A percentile compares a stretch with the other conserved stretches of the same genome.
Conservation (phyloP, 768 basidiomycete species). For the Lentinus tigrinus region DNA sequence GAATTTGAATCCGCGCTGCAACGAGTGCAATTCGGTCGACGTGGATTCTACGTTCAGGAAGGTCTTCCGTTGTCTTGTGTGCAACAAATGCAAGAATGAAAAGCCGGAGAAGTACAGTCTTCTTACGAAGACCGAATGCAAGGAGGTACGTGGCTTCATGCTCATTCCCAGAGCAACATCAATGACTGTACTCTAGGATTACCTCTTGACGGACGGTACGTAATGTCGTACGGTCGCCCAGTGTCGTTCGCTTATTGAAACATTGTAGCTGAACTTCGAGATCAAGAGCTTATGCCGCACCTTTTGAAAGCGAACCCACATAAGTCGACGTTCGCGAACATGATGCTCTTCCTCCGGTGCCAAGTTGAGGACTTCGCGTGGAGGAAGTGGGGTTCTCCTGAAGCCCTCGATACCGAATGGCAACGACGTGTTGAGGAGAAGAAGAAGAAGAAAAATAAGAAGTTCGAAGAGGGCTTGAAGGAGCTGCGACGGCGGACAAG, state of each 20-base stretch:
- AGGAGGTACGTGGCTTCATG: constrained; percentile 60
- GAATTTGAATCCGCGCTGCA: constrained; percentile 76
- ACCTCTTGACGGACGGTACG: constrained; percentile 89
- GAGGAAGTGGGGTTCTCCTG: constrained; percentile 96
- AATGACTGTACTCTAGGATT: constrained; percentile 57
- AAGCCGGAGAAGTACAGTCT: constrained; percentile 92
- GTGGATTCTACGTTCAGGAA: constrained; percentile 82
- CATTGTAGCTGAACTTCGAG: constrained; percentile 84
- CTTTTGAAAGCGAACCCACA: constrained; percentile 93
- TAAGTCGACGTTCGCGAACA: constrained; percentile 93
- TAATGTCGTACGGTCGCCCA: not conserved
- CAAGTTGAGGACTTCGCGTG: constrained; percentile 97
- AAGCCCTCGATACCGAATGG: constrained; percentile 87
- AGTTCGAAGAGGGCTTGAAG: constrained; percentile 87
- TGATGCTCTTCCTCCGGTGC: constrained; percentile 95
- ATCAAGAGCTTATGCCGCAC: constrained; percentile 90
- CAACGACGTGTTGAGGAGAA: constrained; percentile 76
- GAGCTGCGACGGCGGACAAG: constrained; percentile 84
- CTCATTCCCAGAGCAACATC: not conserved
- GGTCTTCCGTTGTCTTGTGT: constrained; percentile 83
- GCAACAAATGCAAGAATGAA: constrained; percentile 87
- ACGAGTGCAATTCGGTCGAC: constrained; percentile 83
- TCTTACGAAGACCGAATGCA: constrained; percentile 97
- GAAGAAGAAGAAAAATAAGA: constrained; percentile 87
- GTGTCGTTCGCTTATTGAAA: not conserved